Conservation (phyloP, 257 asterid genomes). For the Thymus quinquecostatus region DNA sequence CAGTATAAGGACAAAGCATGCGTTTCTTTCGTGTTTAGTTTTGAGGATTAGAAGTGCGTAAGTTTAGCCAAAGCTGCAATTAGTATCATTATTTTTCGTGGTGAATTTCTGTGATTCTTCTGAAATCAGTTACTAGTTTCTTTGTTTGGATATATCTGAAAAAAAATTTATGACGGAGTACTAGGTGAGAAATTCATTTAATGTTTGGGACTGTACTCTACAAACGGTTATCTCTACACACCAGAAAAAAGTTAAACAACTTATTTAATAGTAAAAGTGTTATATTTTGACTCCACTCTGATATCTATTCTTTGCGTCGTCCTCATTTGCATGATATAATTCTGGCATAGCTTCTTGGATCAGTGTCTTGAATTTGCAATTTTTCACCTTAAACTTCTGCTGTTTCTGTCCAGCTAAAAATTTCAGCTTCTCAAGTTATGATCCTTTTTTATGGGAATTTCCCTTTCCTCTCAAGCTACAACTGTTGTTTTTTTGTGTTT, state of each 20-base stretch:
- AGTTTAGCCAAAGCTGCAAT: neutral
- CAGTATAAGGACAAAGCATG: neutral
- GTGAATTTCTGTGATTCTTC: neutral
- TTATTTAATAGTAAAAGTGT: slow-evolving; percentile 1
- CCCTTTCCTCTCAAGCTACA: slow-evolving; percentile 2
- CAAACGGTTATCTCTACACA: neutral
- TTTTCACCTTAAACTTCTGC: neutral
- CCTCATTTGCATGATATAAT: neutral
- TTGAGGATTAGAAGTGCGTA: neutral
- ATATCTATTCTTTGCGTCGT: neutral
- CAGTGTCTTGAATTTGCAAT: neutral
- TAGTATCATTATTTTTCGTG: neutral
- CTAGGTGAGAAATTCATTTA: neutral
- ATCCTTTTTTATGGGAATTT: slow-evolving; percentile 7
- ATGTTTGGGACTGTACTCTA: neutral
- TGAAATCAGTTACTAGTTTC: neutral
- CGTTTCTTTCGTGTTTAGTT: slow-evolving; percentile 5
- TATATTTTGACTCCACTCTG: neutral
- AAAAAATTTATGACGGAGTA: slow-evolving; percentile 4
- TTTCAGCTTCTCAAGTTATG: neutral
- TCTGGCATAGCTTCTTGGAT: neutral
- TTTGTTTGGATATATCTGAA: slow-evolving; percentile 15
- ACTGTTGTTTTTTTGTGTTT: slow-evolving; percentile 5
- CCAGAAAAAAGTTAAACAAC: neutral
- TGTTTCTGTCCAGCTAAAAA: neutral